A percentile compares a stretch with the other conserved stretches of the same genome.
Evolutionary conservation across 2,329 filamentous ascomycete species (phyloP).

Genomic region (Colletotrichum eleusines): DNA sequence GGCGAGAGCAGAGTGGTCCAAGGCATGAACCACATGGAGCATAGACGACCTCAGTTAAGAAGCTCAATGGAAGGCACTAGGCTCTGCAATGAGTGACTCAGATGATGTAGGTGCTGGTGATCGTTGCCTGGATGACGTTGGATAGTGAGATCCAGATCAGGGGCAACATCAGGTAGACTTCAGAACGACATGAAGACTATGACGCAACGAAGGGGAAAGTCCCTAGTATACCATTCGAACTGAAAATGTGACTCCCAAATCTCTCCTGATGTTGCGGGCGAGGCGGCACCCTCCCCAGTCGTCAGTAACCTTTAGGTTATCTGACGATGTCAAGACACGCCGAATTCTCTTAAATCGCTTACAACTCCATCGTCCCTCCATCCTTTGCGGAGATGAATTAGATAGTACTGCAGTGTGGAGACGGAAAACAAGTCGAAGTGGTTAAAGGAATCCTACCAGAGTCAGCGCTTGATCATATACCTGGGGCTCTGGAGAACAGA

Average conservation of each 20-base stretch:
- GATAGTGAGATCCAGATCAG: not conserved
- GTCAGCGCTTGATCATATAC: too few species aligned
- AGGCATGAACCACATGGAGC: not conserved
- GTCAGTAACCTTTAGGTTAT: not conserved
- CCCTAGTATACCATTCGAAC: too few species aligned
- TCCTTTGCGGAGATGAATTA: too few species aligned
- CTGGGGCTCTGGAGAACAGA: too few species aligned
- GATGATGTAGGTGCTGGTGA: not conserved
- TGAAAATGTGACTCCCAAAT: too few species aligned
- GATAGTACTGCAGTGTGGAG: too few species aligned
- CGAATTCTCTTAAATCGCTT: too few species aligned
- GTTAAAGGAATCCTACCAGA: too few species aligned
- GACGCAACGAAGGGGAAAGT: not conserved
- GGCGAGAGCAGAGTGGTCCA: not conserved
- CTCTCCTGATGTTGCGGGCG: too few species aligned
- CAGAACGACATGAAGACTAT: not conserved
- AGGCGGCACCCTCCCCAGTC: not conserved
- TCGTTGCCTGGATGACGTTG: not conserved
- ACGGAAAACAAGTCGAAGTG: too few species aligned
- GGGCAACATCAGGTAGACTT: not conserved
- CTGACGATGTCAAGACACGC: not conserved
- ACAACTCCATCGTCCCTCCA: too few species aligned
- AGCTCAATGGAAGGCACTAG: too few species aligned
- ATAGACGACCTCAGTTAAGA: not conserved
- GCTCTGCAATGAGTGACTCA: not conserved